Conservation (phyloP, 257 asterid species). For the Plantago elongata region DNA sequence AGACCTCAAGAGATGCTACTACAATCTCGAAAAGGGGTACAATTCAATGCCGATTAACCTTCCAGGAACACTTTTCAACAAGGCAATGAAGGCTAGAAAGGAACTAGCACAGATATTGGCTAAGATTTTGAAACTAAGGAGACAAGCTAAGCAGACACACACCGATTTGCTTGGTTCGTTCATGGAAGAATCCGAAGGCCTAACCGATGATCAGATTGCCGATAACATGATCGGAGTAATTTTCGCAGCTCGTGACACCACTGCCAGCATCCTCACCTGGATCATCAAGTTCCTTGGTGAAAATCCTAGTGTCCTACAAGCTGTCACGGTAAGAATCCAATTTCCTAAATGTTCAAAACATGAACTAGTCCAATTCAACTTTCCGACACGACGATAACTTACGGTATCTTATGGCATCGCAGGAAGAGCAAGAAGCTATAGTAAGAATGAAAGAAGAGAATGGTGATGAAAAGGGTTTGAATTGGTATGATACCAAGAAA, state of each 20-base stretch:
- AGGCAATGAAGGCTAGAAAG: constrained; percentile 69
- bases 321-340: constrained; percentile 56
- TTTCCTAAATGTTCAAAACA: background rate
- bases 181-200: constrained; percentile 60
- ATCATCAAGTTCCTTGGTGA: constrained; percentile 69
- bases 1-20: constrained; percentile 63
- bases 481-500: constrained; percentile 55
- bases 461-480: constrained; percentile 40
- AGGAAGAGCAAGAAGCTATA: constrained; percentile 76
- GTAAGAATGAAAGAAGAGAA: constrained; percentile 35
- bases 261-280: constrained; percentile 78
- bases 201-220: constrained; percentile 63
- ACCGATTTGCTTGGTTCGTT: constrained; percentile 60
- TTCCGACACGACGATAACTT: background rate
- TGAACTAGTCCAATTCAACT: background rate
- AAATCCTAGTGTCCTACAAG: constrained; percentile 57
- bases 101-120: constrained; percentile 54
- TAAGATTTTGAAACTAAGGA: constrained; percentile 38
- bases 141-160: constrained; percentile 34
- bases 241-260: constrained; percentile 77
- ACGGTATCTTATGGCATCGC: constrained; percentile 6
- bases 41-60: constrained; percentile 68
- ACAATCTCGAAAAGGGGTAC: constrained; percentile 69
- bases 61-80: constrained; percentile 69
- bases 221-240: constrained; percentile 71